These are phyloP conservation scores for Penicillium sp. DNA, from an alignment of 2,329 filamentous ascomycete genomes.

Conservation along the genomic window DNA sequence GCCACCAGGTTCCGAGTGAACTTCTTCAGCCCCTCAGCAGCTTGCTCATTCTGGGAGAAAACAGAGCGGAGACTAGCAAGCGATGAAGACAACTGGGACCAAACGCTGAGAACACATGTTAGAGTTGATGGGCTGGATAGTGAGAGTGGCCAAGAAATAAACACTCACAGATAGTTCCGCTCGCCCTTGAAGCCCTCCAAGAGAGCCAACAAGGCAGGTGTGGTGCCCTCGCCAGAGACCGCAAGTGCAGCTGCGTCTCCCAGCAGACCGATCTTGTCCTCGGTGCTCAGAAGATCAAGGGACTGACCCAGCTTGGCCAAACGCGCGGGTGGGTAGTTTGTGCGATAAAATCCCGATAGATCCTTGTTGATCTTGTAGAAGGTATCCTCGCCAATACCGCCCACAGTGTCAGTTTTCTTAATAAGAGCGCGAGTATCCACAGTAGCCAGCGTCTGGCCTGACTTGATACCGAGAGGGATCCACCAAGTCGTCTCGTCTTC, in stretches of 20 bases:
- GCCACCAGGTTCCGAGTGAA: conserved; percentile 77
- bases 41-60: conserved; percentile 71
- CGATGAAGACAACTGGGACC: conserved; percentile 78
- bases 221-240: conserved; percentile 79
- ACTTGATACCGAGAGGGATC: conserved; percentile 84
- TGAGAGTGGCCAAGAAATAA: not conserved
- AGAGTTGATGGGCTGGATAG: conserved; percentile 6
- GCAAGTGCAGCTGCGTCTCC: conserved; percentile 88
- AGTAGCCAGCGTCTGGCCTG: conserved; percentile 64
- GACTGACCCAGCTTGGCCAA: conserved; percentile 76
- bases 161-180: conserved; percentile 68
- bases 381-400: conserved; percentile 61
- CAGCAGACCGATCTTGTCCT: conserved; percentile 91
- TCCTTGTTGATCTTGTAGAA: conserved; percentile 96
- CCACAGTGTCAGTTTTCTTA: conserved; percentile 72
- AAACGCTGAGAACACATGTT: conserved; percentile 55
- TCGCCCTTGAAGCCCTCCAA: conserved; percentile 81
- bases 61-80: conserved; percentile 76
- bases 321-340: conserved; percentile 84
- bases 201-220: conserved; percentile 76
- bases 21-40: conserved; percentile 70
- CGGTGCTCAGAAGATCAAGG: conserved; percentile 70
- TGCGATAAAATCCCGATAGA: conserved; percentile 85
- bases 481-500: conserved; percentile 95
- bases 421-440: conserved; percentile 68